Conservation (phyloP, 2,329 filamentous ascomycete species). For the Aspergillus sclerotialis region DNA sequence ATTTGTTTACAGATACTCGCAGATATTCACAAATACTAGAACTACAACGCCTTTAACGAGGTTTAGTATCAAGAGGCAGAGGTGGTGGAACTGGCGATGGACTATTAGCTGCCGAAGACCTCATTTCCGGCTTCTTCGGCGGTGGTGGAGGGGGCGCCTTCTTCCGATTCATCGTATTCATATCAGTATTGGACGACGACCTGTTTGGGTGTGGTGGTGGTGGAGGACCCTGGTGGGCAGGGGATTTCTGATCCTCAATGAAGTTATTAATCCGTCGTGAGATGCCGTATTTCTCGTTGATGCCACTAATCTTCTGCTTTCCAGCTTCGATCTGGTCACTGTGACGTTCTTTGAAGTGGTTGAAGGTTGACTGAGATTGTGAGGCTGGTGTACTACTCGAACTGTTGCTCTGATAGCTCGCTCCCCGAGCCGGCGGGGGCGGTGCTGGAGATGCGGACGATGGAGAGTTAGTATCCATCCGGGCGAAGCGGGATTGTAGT, state of each 20-base stretch:
- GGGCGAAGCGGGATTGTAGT: conserved; percentile 61
- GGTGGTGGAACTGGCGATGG: conserved; percentile 43
- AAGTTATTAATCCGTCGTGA: conserved; percentile 43
- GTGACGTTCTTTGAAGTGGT: conserved; percentile 63
- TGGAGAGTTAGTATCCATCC: no score
- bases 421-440: conserved; percentile 28
- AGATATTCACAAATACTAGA: no score
- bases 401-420: conserved; percentile 51
- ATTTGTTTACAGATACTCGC: no score
- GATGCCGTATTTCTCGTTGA: conserved; percentile 32
- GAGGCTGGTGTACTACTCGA: conserved; percentile 52
- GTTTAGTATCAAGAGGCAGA: conserved; percentile 53
- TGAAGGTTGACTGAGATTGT: conserved; percentile 54
- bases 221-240: conserved; percentile 15
- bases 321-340: conserved; percentile 62
- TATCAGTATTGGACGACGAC: conserved; percentile 21
- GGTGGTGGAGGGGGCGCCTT: conserved; percentile 54
- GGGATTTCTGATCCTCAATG: conserved; percentile 34
- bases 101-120: conserved; percentile 27
- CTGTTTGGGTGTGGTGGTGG: conserved; percentile 18
- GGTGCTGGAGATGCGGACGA: conserved; percentile 23
- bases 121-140: conserved; percentile 49
- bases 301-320: conserved; percentile 47
- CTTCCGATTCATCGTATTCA: conserved; percentile 26
- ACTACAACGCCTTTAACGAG: no score